Conservation (phyloP, 345 rosid species). For the Eucalyptus brandiana region DNA sequence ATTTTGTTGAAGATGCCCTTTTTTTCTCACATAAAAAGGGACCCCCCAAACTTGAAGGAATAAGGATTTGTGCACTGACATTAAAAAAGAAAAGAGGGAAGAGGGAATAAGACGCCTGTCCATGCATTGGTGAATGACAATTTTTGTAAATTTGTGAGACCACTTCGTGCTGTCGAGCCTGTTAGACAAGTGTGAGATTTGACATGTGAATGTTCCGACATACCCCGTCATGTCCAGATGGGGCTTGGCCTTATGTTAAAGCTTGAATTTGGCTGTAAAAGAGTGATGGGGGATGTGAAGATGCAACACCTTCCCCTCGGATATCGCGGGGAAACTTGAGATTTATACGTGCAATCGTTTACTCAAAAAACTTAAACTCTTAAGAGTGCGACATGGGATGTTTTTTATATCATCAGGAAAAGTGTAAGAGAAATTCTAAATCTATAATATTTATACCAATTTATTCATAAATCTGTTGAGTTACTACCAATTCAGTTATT, state of each 20-base stretch:
- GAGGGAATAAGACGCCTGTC: not conserved
- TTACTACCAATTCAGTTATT: no score
- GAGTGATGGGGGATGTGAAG: not conserved
- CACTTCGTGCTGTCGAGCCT: not conserved
- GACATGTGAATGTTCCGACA: not conserved
- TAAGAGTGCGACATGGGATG: not conserved
- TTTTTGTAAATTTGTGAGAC: not conserved
- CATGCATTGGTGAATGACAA: not conserved
- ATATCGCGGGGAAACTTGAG: not conserved
- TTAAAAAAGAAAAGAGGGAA: not conserved
- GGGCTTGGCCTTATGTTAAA: not conserved
- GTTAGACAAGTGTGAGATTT: not conserved
- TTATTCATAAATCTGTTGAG: no score
- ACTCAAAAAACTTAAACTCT: not conserved
- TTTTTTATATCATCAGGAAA: not conserved
- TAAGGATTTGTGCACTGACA: not conserved
- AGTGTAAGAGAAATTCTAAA: not conserved
- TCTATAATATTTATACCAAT: no score
- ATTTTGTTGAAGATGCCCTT: not conserved
- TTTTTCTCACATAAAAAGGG: not conserved
- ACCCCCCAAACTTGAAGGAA: not conserved
- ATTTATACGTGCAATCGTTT: not conserved
- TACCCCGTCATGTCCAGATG: not conserved
- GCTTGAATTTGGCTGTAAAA: not conserved
- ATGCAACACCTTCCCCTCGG: not conserved